These are phyloP conservation scores for Silene latifolia DNA, from an alignment of 148 eudicot species.

Conservation along the genomic window DNA sequence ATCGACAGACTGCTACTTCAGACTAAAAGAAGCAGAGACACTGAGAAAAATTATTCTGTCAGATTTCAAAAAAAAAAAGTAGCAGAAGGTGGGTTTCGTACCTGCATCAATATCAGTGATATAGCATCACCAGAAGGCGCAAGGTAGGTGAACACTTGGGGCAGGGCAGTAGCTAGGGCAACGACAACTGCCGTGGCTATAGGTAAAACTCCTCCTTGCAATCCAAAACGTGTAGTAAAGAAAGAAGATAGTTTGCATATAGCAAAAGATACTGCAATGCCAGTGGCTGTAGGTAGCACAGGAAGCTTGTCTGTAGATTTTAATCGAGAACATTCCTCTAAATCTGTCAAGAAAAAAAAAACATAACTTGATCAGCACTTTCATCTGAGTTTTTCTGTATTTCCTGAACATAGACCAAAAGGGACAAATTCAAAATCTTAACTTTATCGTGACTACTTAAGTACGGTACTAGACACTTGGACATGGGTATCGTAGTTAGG, in stretches of 20 bases:
- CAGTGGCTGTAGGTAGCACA: constrained; percentile 51
- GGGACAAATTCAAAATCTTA: neutral
- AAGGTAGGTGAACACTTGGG: constrained; percentile 53
- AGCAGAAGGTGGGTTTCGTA: constrained; percentile 5
- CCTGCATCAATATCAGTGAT: constrained; percentile 81
- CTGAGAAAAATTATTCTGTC: too few species aligned
- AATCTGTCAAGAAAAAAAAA: constrained; percentile 35
- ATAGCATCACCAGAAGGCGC: constrained; percentile 80
- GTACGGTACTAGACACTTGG: too few species aligned
- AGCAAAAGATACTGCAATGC: constrained; percentile 66
- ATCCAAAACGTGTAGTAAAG: constrained; percentile 38
- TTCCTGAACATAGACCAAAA: neutral
- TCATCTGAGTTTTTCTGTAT: neutral
- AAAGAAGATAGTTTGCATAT: constrained; percentile 52
- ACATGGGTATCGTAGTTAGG: too few species aligned
- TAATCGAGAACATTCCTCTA: constrained; percentile 18
- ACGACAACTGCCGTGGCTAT: constrained; percentile 69
- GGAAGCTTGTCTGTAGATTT: constrained; percentile 45
- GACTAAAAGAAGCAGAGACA: too few species aligned
- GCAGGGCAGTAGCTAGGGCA: constrained; percentile 67
- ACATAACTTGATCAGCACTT: neutral
- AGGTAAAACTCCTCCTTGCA: constrained; percentile 71
- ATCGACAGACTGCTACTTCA: too few species aligned
- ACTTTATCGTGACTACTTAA: too few species aligned
- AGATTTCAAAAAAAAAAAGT: too few species aligned